Base-by-base conservation (phyloP, 2,329 filamentous ascomycete genomes). In the Trichoderma endophyticum region DNA sequence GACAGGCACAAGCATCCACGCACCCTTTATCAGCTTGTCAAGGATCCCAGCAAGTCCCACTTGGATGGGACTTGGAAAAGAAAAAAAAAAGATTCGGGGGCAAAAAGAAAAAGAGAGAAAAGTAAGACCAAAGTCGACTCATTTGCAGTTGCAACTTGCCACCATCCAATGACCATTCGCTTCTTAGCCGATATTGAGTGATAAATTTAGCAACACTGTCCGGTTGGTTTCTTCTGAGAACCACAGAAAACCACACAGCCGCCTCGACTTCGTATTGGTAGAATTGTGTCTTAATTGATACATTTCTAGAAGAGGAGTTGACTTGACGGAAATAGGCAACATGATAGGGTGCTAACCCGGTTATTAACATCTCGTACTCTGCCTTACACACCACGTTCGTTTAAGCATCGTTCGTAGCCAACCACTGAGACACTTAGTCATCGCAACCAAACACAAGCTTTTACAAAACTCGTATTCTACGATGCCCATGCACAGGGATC, bases 21-120 rank as follows among this genome's bases (percentile, higher is more conserved):
- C 54, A 36, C 34, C 43, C 48, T 36, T 36, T 56, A 61, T 61
- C 66, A 69, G 66, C 54, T 48, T 48, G 26, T 24, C 66, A n/a
- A 51, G 54, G 34, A 48, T 48, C 54, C 65, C 24, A 60, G 51
- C 48, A 48, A 26, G 65, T 68, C 65, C 65, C 65, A 68, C 65
- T 60, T 68, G 15, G 36, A 34, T 34, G 32, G 32, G 32, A 12
- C n/a, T 59, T 39, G 39, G 39, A 15, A 7, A 28, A 34, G n/a
- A 21, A 43, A 30, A 68, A 12, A 60, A 68, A 21, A 30, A 34
- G 11, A 32, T 14, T 67, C 43, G 48, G 63, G 51, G 30, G 51
- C 26, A 34, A 28, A 36, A 28, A n/a, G 2, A 24, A 18, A 24
- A 26, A 24, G 4, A 3, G 7, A 51, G 26, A n/a, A 60, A 12